Percentiles rank a stretch among this genome's conserved stretches.
phyloP scores from a whole-genome alignment of 805 yeast species.

The Priceomyces medius region DNA sequence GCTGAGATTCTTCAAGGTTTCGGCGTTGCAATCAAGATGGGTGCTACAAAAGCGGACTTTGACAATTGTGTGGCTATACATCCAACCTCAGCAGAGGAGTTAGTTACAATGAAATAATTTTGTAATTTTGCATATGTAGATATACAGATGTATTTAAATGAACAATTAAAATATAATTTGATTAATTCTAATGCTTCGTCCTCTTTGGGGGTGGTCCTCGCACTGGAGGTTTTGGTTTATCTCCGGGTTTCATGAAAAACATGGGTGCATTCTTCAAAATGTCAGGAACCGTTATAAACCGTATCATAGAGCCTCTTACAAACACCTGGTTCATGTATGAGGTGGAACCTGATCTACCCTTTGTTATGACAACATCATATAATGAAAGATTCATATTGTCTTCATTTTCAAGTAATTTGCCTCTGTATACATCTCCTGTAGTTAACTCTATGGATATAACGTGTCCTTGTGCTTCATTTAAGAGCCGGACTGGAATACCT shows the following conservation, averaged over 20 bases:
- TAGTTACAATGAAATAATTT: slow-evolving; percentile 68
- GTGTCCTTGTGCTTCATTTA: slow-evolving; percentile 90
- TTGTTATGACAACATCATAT: slow-evolving; percentile 76
- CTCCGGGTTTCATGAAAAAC: slow-evolving; percentile 59
- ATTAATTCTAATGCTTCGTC: slow-evolving; percentile 17
- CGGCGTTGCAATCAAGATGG: slow-evolving; percentile 98
- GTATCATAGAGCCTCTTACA: slow-evolving; percentile 86
- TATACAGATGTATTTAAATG: neutral
- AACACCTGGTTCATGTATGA: slow-evolving; percentile 80
- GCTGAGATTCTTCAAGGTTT: slow-evolving; percentile 97
- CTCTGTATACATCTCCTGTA: slow-evolving; percentile 85
- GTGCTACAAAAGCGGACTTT: slow-evolving; percentile 95
- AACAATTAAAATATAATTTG: neutral
- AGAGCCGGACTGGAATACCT: slow-evolving; percentile 80
- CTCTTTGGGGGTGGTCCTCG: slow-evolving; percentile 56
- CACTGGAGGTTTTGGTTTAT: slow-evolving; percentile 70
- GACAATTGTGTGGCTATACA: slow-evolving; percentile 97
- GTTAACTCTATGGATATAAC: slow-evolving; percentile 76
- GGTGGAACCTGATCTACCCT: slow-evolving; percentile 64
- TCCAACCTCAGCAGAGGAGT: slow-evolving; percentile 97
- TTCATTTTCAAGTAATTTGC: slow-evolving; percentile 81
- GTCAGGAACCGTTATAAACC: slow-evolving; percentile 85
- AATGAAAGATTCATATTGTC: slow-evolving; percentile 94
- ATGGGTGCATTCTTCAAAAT: slow-evolving; percentile 86
- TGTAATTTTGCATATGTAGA: neutral